Base-by-base conservation (phyloP, 1,139 yeast genomes). In the Scheffersomyces cryptocercus region DNA sequence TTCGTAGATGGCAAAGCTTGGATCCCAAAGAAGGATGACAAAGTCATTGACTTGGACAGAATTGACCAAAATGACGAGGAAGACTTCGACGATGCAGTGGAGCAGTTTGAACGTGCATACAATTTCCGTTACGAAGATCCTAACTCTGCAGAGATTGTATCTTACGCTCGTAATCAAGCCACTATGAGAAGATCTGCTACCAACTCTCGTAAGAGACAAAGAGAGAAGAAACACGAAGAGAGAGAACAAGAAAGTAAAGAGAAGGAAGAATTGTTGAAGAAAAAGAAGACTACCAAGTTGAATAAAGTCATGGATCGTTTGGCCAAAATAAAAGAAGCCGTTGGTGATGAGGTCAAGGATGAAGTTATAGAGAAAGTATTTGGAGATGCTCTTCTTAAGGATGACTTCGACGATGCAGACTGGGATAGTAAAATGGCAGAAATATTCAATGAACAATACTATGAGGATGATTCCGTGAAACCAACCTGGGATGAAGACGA, bases 81-180 rank as follows among this genome's bases (percentile, higher is more conserved):
- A 40, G 91, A 86, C 43, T 93, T 91, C 61, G 98, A 91, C 39
- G 88, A 88, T 41, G 95, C 95, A 1, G 97, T 86, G 3, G 99
- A 95, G 54, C 73, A 82, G 55, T 90, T 89, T 58, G 99, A 95
- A 65, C 81, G 82, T 48, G 97, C 96, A 0, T 93, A 91, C 68
- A 95, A 95, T 59, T 91, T 91, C 75, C 80, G 99, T 62, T 93
- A 81, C 61, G 99, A 95, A 65, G 98, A 93, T 56, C 89, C 96
- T 11, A 83, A 82, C 52, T 79, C 97, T 8, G 88, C 93, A 0
- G 97, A 93, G 59, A 88, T 95, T 63, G 85, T 90, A 29, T 85
- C 96, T n/a, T 95, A 93, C 70, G 98, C 99, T 4, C 89, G 99
- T 77, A 87, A 79, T 51, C 97, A 90, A 62, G 96, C 95, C 26